Base-by-base conservation (phyloP, 2,329 filamentous ascomycete species). In the Penicillium frequentans region DNA sequence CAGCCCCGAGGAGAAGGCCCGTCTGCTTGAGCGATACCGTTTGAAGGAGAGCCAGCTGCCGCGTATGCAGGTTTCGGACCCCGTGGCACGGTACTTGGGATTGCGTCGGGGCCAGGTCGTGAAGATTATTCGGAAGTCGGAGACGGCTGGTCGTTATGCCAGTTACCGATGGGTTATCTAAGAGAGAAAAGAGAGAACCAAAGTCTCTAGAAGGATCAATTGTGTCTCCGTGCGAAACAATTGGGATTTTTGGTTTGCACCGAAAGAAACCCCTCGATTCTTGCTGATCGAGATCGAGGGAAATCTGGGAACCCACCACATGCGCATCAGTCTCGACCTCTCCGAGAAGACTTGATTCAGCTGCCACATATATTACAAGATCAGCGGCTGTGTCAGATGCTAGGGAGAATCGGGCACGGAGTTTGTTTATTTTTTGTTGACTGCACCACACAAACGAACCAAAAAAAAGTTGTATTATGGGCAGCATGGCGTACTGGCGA, bases 1-100 rank as follows among this genome's bases (percentile, higher is more conserved):
- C 55, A 96, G 91, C 69, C 84, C 87, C 46, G 91, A 96, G 69
- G 95, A 99, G 82, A 97, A 97, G 84, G 79, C 80, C 47, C 89
- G 90, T 37, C 79, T 99, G 69, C 82, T 99, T 59, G 87, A 92
- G 78, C 84, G 95, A 61, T 99, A 99, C 78, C 86, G 95, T 49
- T 79, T 99, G 75, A 98, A 97, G 86, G 95, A 99, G 83, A 97
- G 91, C 10, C 95, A 99, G 80, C 81, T 99, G 71, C 95, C 95
- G 5, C 85, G 95, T 55, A 96, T 99, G 68, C 86, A 96, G 75
- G 85, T 90, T 64, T 90, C 90, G 65, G 95, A 99, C 74, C 95
- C 95, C 3, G 92, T 99, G 52, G 91, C 95, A 26, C 88, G 90
- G 68, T 99, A 98, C 75, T 80, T 97, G 54, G 95, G 95, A 13